Conservation (phyloP, 306 rosid species). For the Sicyos edulis region DNA sequence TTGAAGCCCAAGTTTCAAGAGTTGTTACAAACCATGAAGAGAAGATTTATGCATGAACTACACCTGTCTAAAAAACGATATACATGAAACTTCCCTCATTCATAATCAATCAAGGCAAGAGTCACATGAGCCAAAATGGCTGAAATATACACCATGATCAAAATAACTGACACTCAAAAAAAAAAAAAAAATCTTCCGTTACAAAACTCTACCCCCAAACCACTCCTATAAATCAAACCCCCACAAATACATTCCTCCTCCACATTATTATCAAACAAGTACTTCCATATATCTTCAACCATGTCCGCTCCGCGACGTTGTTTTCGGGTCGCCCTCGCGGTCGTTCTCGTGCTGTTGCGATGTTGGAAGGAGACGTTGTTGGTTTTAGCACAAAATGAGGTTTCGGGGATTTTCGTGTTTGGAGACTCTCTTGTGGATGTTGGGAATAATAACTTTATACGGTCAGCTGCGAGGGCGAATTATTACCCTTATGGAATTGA, state of each 20-base stretch:
- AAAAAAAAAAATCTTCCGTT: conserved; percentile 10
- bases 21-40: background rate
- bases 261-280: background rate
- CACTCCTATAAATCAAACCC: background rate
- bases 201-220: background rate
- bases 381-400: conserved; percentile 31
- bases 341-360: conserved; percentile 21
- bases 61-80: conserved; percentile 6
- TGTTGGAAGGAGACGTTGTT: background rate
- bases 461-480: conserved; percentile 48
- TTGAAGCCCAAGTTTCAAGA: background rate
- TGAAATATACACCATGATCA: background rate
- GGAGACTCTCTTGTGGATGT: conserved; percentile 84
- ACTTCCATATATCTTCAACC: background rate
- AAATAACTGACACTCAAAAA: background rate
- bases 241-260: background rate
- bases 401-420: conserved; percentile 69
- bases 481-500: conserved; percentile 75
- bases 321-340: background rate
- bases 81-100: conserved; percentile 2
- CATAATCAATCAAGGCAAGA: conserved; percentile 13
- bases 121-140: conserved; percentile 14
- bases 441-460: conserved; percentile 73
- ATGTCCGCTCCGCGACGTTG: background rate
- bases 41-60: conserved; percentile 9